phyloP scores from a whole-genome alignment of 2,329 filamentous ascomycete genomes.

The Trichoderma koningii region DNA sequence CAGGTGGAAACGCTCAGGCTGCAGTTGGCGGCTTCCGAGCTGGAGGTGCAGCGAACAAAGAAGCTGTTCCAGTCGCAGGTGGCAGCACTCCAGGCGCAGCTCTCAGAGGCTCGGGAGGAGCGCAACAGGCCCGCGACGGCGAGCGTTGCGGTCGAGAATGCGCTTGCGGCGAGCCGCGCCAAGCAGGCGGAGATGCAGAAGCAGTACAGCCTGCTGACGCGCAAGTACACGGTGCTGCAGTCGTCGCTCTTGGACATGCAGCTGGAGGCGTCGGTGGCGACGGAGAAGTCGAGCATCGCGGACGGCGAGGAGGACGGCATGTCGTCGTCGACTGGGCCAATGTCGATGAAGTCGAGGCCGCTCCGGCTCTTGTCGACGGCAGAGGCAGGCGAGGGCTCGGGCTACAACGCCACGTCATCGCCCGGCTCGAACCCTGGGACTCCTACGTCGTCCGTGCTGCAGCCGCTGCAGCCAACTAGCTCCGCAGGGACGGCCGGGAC shows the following conservation, averaged over 20 bases:
- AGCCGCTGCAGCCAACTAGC: constrained; percentile 42
- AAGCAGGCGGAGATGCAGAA: constrained; percentile 58
- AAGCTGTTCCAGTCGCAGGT: constrained; percentile 53
- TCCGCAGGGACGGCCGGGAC: constrained; percentile 41
- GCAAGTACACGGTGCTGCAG: constrained; percentile 56
- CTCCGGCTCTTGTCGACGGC: constrained; percentile 50
- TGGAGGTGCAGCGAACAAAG: constrained; percentile 49
- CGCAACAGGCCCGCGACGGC: constrained; percentile 34
- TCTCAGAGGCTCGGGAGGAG: constrained; percentile 45
- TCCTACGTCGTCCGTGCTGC: constrained; percentile 35
- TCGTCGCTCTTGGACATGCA: constrained; percentile 53
- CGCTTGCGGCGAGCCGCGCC: constrained; percentile 54
- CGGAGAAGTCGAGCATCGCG: constrained; percentile 32
- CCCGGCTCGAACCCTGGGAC: constrained; percentile 40
- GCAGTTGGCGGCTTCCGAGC: constrained; percentile 55
- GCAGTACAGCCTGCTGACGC: constrained; percentile 52
- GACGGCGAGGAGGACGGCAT: constrained; percentile 41
- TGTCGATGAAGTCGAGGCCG: constrained; percentile 42
- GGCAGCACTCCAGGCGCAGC: constrained; percentile 47
- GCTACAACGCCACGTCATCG: constrained; percentile 49
- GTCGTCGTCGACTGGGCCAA: constrained; percentile 44
- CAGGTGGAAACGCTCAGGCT: constrained; percentile 61
- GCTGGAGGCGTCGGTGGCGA: constrained; percentile 35
- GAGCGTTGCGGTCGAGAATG: constrained; percentile 46
- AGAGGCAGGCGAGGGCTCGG: constrained; percentile 46